Evolutionary conservation across 129 eudicot genomes (phyloP).

Genomic region (Tagetes erecta): DNA sequence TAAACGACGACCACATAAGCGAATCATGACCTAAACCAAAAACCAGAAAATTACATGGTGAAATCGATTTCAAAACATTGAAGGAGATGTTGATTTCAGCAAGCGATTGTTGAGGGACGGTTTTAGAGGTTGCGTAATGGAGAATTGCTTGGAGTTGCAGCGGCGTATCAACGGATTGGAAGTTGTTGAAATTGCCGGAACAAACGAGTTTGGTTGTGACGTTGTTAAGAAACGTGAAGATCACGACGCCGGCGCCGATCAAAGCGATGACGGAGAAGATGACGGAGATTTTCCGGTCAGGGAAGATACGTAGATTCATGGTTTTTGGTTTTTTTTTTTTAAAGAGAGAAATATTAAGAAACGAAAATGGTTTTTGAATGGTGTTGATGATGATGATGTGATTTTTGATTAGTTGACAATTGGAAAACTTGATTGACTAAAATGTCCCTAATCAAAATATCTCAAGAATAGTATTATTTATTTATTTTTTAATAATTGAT

Average conservation of each 20-base stretch:
- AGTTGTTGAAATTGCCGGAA: slow-evolving; percentile 21
- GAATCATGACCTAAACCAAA: slow-evolving; percentile 92
- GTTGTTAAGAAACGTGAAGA: slow-evolving; percentile 28
- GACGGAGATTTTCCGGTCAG: slow-evolving; percentile 35
- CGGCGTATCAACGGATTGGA: slow-evolving; percentile 1
- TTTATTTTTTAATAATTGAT: no score
- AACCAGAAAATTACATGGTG: slow-evolving; percentile 70
- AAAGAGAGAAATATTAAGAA: slow-evolving; percentile 1
- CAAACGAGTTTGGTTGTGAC: slow-evolving; percentile 30
- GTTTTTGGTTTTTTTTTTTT: neutral
- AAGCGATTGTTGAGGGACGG: slow-evolving; percentile 57
- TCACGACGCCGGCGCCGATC: slow-evolving; percentile 22
- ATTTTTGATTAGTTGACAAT: neutral
- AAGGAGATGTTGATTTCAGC: slow-evolving; percentile 54
- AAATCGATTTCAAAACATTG: slow-evolving; percentile 47
- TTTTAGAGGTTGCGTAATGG: slow-evolving; percentile 70
- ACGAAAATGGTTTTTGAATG: neutral
- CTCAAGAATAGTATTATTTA: neutral
- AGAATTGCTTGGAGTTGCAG: slow-evolving; percentile 55
- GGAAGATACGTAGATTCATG: slow-evolving; percentile 34
- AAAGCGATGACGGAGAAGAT: slow-evolving; percentile 27
- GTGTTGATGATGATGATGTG: neutral
- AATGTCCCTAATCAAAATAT: neutral
- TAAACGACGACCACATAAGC: slow-evolving; percentile 75
- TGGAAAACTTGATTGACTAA: neutral